phyloP scores from a whole-genome alignment of 805 yeast genomes.

The Ogataea sp. region DNA sequence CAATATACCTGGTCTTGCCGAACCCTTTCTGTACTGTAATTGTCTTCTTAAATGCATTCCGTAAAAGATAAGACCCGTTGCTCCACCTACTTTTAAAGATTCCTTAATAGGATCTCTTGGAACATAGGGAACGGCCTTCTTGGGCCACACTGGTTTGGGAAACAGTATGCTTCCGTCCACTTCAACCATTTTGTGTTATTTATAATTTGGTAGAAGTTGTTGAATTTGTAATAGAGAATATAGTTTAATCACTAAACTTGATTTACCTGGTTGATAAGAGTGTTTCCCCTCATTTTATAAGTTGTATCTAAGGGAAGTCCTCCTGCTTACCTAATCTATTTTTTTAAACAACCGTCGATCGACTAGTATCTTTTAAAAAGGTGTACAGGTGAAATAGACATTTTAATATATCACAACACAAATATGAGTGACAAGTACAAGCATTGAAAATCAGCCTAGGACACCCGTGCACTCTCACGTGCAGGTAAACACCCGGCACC shows the following conservation, averaged over 20 bases:
- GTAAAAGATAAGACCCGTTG: conserved; percentile 24
- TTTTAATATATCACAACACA: too few relatives aligned
- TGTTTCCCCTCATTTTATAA: too few relatives aligned
- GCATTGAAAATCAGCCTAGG: too few relatives aligned
- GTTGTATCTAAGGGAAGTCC: too few relatives aligned
- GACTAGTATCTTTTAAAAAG: not conserved
- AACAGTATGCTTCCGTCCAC: conserved; percentile 2
- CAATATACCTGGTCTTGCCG: conserved; percentile 30
- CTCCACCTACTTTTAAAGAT: conserved; percentile 18
- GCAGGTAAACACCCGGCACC: too few relatives aligned
- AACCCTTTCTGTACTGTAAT: conserved; percentile 27
- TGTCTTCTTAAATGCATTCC: conserved; percentile 30
- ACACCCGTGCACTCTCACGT: too few relatives aligned
- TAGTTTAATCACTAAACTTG: not conserved
- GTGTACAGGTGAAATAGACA: too few relatives aligned
- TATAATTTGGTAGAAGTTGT: not conserved
- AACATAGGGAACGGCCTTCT: conserved; percentile 5
- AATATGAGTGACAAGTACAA: too few relatives aligned
- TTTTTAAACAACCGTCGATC: not conserved
- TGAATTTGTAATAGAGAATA: not conserved
- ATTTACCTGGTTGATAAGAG: too few relatives aligned
- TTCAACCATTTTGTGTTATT: not conserved
- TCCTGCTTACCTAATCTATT: too few relatives aligned
- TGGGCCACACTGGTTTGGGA: conserved; percentile 24
- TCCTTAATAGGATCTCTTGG: conserved; percentile 25